These are phyloP conservation scores for Phytophthora capsici DNA, from an alignment of 352 stramenopile genomes.

Conservation along the genomic window DNA sequence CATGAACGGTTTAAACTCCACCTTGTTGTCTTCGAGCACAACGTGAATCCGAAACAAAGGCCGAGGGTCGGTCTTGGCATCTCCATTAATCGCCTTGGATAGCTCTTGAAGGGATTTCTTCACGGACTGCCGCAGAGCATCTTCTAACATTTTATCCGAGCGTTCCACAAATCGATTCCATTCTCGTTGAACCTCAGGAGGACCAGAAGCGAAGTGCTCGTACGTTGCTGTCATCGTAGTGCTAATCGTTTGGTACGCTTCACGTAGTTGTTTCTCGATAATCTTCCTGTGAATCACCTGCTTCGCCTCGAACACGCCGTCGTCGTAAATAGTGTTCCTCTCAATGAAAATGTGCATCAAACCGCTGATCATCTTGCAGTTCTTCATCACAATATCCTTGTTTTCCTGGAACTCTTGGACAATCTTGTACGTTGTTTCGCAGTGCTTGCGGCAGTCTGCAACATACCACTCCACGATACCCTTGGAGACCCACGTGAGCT, in stretches of 20 bases:
- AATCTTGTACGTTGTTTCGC: slow-evolving; percentile 88
- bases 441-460: slow-evolving; percentile 90
- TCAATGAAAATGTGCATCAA: slow-evolving; percentile 94
- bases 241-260: slow-evolving; percentile 87
- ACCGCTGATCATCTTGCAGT: slow-evolving; percentile 89
- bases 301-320: slow-evolving; percentile 92
- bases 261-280: slow-evolving; percentile 78
- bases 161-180: slow-evolving; percentile 92
- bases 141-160: slow-evolving; percentile 92
- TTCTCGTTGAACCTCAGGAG: slow-evolving; percentile 91
- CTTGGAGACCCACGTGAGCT: slow-evolving; percentile 94
- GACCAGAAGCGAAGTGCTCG: slow-evolving; percentile 89
- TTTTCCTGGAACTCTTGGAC: slow-evolving; percentile 92
- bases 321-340: slow-evolving; percentile 94
- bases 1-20: slow-evolving; percentile 96
- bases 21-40: slow-evolving; percentile 92
- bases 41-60: slow-evolving; percentile 94
- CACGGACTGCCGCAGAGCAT: slow-evolving; percentile 91
- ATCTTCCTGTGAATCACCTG: slow-evolving; percentile 90
- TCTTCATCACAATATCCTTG: slow-evolving; percentile 87
- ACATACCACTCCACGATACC: slow-evolving; percentile 95
- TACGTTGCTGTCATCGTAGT: slow-evolving; percentile 93
- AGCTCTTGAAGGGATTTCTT: slow-evolving; percentile 96
- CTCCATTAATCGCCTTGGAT: slow-evolving; percentile 94
- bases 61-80: slow-evolving; percentile 91